Base-by-base conservation (phyloP, 106 monocot genomes). In the Agapanthus africanus region DNA sequence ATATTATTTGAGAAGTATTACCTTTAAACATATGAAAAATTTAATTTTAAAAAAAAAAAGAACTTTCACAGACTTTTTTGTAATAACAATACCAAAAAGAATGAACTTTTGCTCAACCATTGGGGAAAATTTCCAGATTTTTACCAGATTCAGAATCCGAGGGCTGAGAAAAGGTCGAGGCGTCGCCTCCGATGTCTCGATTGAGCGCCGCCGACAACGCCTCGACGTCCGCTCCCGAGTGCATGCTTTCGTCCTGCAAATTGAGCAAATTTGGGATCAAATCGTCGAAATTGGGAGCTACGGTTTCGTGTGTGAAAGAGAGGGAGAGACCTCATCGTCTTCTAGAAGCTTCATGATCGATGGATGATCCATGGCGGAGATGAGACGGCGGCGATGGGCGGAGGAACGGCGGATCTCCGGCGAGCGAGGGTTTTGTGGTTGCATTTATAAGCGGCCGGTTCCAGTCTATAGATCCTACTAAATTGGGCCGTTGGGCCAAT, bases 151-250 rank as follows among this genome's bases (percentile, higher is more conserved):
- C 66, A 10, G 70, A 16, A 39, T 82, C 78, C 10, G 79, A n/a
- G 2, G 72, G 77, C 61, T 63, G 77, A n/a, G 69, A 33, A 16
- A 68, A 27, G 21, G 77, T 40, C 25, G 63, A 47, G 30, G 76
- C 22, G 33, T 85, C 80, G 23, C 82, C 85, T 16, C 82, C 85
- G 28, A 94, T 82, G 50, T 94, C 94, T 14, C 85, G 76, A 27
- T 90, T 90, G 15, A 94, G 71, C 0, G 87, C 87, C 5, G 85
- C 90, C 19, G 94, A 87, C 68, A 94, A 81, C 11, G 90, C 94
- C 64, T 94, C 94, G 51, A 94, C 90, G 61, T 84, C 90, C 33
- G 87, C 87, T 13, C 94, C 90, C 11, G 90, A 87, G 32, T 94
- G 94, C 87, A 90, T 81, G 46, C 74, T 87, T 71, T 94, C 94